Conservation (phyloP, 2,329 filamentous ascomycete species). For the Zopfia rhizophila region DNA sequence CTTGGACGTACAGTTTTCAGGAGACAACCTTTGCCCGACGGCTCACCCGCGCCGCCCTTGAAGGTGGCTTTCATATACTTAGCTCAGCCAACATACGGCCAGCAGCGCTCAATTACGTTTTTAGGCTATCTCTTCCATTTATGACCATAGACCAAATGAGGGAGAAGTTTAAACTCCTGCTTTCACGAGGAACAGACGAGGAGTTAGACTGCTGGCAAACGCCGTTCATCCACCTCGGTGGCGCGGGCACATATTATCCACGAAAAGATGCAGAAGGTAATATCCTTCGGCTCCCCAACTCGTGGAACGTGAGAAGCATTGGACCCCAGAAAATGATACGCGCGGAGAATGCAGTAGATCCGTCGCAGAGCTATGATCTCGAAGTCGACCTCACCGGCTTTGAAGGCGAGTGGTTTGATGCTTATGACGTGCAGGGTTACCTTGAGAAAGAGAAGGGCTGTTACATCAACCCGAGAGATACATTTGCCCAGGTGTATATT, state of each 20-base stretch:
- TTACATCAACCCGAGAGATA: slow-evolving; percentile 67
- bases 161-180: slow-evolving; percentile 50
- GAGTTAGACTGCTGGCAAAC: slow-evolving; percentile 68
- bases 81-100: slow-evolving; percentile 53
- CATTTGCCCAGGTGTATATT: slow-evolving; percentile 66
- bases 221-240: slow-evolving; percentile 74
- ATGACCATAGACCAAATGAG: slow-evolving; percentile 54
- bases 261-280: slow-evolving; percentile 51
- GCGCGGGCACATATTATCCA: slow-evolving; percentile 73
- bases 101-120: slow-evolving; percentile 60
- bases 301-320: slow-evolving; percentile 44
- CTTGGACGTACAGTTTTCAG: slow-evolving; percentile 68
- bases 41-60: slow-evolving; percentile 72
- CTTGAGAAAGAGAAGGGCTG: slow-evolving; percentile 70
- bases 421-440: slow-evolving; percentile 80
- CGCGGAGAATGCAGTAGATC: slow-evolving; percentile 33
- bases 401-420: slow-evolving; percentile 80
- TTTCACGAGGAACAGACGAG: slow-evolving; percentile 55
- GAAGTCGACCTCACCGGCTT: slow-evolving; percentile 69
- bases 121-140: slow-evolving; percentile 75
- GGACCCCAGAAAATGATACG: slow-evolving; percentile 42
- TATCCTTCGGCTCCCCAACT: slow-evolving; percentile 40
- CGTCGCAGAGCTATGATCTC: slow-evolving; percentile 57
- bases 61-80: slow-evolving; percentile 71
- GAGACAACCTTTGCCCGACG: slow-evolving; percentile 77